A percentile compares a stretch with the other conserved stretches of the same genome.
phyloP scores from a whole-genome alignment of 345 rosid genomes.

The Heritiera fomes region DNA sequence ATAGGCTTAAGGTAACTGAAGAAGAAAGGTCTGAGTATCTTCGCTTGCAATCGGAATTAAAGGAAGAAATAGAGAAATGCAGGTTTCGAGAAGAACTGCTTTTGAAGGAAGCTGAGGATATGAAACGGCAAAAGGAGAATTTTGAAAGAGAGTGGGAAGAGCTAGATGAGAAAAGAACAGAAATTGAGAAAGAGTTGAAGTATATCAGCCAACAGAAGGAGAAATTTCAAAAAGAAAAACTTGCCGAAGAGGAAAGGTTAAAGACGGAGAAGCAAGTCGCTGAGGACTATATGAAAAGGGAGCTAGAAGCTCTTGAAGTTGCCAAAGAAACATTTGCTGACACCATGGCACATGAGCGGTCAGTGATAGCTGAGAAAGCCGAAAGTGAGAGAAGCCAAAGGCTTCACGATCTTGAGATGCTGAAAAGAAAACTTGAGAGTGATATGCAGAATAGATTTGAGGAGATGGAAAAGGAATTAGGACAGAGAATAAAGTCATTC shows the following conservation, averaged over 20 bases:
- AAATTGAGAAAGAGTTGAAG: conserved; percentile 56
- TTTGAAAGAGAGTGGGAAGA: conserved; percentile 98
- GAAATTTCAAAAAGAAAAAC: conserved; percentile 60
- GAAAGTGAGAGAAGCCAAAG: conserved; percentile 74
- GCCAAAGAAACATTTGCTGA: conserved; percentile 72
- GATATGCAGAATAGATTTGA: conserved; percentile 60
- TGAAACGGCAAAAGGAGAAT: conserved; percentile 75
- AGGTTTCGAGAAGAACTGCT: conserved; percentile 73
- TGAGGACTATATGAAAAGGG: conserved; percentile 54
- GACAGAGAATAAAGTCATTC: conserved; percentile 52
- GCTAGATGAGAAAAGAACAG: conserved; percentile 72
- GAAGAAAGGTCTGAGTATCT: conserved; percentile 76
- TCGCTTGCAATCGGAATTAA: conserved; percentile 76
- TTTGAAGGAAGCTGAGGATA: conserved; percentile 81
- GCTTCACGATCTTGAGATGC: conserved; percentile 70
- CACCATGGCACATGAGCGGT: conserved; percentile 71
- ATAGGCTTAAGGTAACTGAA: conserved; percentile 61
- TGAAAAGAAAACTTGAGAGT: conserved; percentile 66
- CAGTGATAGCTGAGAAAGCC: conserved; percentile 53
- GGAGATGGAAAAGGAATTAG: conserved; percentile 65
- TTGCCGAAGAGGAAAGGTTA: conserved; percentile 70
- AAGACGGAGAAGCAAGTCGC: conserved; percentile 58
- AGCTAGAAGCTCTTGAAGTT: conserved; percentile 63
- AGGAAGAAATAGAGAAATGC: conserved; percentile 71
- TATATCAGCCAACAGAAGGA: conserved; percentile 52